phyloP scores from a whole-genome alignment of 768 basidiomycete species.

The Boletus vermiculosoides region DNA sequence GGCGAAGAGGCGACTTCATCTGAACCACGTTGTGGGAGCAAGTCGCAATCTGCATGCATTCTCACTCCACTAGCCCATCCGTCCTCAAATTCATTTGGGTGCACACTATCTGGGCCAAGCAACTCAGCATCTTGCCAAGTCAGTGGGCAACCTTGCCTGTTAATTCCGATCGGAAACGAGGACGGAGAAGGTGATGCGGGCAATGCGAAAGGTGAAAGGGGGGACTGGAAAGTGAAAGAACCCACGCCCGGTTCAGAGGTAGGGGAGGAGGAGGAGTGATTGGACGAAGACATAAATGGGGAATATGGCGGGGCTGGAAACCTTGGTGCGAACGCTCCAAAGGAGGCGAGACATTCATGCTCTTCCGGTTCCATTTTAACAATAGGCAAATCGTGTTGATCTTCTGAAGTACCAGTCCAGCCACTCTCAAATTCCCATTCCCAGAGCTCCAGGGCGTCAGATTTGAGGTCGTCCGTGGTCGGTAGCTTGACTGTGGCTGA shows the following conservation, averaged over 20 bases:
- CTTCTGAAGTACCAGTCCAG: constrained; percentile 20
- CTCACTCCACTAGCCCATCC: constrained; percentile 29
- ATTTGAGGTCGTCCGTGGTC: constrained; percentile 39
- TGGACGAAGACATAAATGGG: constrained; percentile 18
- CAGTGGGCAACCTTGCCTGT: constrained; percentile 24
- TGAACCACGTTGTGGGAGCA: constrained; percentile 5
- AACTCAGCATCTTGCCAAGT: constrained; percentile 46
- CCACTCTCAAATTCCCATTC: constrained; percentile 36
- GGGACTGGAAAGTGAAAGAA: constrained; percentile 14
- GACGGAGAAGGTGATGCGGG: constrained; percentile 9
- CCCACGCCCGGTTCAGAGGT: constrained; percentile 16
- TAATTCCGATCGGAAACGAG: constrained; percentile 8
- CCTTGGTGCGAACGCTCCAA: constrained; percentile 2
- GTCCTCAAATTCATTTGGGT: constrained; percentile 42
- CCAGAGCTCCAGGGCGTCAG: constrained; percentile 42
- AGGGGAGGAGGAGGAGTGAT: constrained; percentile 20
- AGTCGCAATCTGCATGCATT: constrained; percentile 10
- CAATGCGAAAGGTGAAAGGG: constrained; percentile 14
- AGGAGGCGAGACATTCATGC: constrained; percentile 25
- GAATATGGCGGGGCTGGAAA: constrained; percentile 22
- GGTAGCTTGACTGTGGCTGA: constrained; percentile 32
- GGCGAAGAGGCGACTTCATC: neutral
- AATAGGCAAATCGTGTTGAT: constrained; percentile 24
- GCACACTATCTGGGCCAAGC: constrained; percentile 45
- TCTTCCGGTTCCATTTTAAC: constrained; percentile 46